Evolutionary conservation across 2,329 filamentous ascomycete genomes (phyloP).

Genomic region (Drechslerella coelobrocha): DNA sequence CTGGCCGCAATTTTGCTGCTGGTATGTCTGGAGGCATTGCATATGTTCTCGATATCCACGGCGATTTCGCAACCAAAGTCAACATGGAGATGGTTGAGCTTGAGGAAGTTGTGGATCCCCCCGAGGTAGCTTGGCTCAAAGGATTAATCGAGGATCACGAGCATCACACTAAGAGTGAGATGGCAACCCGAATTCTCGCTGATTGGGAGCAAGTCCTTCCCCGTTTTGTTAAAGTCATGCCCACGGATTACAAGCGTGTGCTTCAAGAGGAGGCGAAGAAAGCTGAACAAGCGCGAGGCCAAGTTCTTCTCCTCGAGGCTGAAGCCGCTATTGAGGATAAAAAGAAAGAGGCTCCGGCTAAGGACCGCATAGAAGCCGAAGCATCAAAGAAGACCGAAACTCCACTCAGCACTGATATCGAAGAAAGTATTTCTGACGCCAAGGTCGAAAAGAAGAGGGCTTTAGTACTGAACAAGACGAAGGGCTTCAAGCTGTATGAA

Average conservation of each 20-base stretch:
- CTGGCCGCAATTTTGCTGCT: conserved; percentile 94
- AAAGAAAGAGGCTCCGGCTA: conserved; percentile 59
- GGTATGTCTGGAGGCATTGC: conserved; percentile 99
- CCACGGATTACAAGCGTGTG: conserved; percentile 94
- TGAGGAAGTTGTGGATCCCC: conserved; percentile 78
- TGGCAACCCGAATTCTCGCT: conserved; percentile 88
- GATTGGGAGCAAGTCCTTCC: conserved; percentile 91
- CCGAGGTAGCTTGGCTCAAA: conserved; percentile 87
- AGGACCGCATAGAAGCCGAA: conserved; percentile 65
- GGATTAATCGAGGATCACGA: conserved; percentile 95
- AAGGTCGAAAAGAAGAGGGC: conserved; percentile 88
- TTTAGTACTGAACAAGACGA: conserved; percentile 94
- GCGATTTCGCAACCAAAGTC: conserved; percentile 90
- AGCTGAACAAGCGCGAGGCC: conserved; percentile 81
- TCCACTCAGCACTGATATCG: conserved; percentile 69
- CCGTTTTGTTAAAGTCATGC: conserved; percentile 90
- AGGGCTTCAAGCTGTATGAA: conserved; percentile 96
- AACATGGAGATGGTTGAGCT: conserved; percentile 98
- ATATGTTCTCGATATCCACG: conserved; percentile 87
- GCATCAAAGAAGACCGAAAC: conserved; percentile 70
- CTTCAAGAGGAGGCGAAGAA: conserved; percentile 84
- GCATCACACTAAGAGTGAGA: conserved; percentile 95
- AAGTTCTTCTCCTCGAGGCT: conserved; percentile 45
- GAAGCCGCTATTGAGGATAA: conserved; percentile 69
- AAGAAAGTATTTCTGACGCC: conserved; percentile 84